Evolutionary conservation across 495 filamentous ascomycete genomes (phyloP).

Genomic region (Apodospora peruviana): DNA sequence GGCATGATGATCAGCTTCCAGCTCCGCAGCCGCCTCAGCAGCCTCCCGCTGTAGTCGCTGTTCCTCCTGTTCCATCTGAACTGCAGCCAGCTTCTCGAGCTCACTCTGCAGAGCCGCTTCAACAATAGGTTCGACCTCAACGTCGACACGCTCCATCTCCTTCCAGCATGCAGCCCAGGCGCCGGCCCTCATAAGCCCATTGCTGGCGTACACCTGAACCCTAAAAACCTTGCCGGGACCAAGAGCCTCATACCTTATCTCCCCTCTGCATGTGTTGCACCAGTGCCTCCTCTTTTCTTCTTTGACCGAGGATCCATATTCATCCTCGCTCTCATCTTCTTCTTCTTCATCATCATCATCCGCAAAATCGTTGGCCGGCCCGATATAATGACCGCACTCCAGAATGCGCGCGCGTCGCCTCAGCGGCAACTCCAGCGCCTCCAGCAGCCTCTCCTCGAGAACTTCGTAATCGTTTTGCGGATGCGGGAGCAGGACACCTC

Average conservation of each 20-base stretch:
- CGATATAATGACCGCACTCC: constrained; percentile 73
- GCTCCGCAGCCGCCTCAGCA: constrained; percentile 8
- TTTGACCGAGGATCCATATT: constrained; percentile 27
- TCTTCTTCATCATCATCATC: constrained; percentile 44
- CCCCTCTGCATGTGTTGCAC: constrained; percentile 53
- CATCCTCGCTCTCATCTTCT: constrained; percentile 44
- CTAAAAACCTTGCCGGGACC: constrained; percentile 60
- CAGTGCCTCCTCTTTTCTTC: constrained; percentile 47
- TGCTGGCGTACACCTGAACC: constrained; percentile 85
- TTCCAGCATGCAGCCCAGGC: constrained; percentile 93
- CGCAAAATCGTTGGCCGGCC: constrained; percentile 36
- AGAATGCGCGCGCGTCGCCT: constrained; percentile 57
- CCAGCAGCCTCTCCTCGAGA: constrained; percentile 86
- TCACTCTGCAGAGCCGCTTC: constrained; percentile 36
- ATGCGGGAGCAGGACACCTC: constrained; percentile 83
- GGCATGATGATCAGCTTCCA: neutral
- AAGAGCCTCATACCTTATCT: constrained; percentile 43
- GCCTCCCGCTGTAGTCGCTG: constrained; percentile 29
- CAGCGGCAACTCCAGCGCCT: constrained; percentile 72
- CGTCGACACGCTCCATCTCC: constrained; percentile 96
- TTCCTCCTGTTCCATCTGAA: constrained; percentile 22
- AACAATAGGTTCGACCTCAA: constrained; percentile 70
- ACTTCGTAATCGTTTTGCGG: constrained; percentile 87
- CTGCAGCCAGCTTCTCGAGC: constrained; percentile 36
- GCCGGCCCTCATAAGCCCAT: constrained; percentile 85